Evolutionary conservation across 129 eudicot species (phyloP).

Genomic region (Silybum marianum): DNA sequence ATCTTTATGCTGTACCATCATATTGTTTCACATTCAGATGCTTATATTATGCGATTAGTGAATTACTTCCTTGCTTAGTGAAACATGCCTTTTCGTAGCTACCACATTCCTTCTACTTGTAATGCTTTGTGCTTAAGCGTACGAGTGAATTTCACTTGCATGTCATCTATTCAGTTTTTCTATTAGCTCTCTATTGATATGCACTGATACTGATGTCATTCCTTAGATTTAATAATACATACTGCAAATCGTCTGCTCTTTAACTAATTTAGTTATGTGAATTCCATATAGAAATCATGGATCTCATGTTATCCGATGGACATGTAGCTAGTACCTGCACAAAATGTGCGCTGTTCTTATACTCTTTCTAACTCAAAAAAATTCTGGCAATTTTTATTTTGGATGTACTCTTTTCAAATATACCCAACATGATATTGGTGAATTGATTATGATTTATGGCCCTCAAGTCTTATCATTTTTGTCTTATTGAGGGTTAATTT

Average conservation of each 20-base stretch:
- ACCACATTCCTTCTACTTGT: neutral
- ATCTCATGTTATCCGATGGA: neutral
- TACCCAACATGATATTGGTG: neutral
- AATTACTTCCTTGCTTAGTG: neutral
- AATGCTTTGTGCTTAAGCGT: neutral
- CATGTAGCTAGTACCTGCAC: neutral
- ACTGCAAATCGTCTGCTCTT: neutral
- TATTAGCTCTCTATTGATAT: neutral
- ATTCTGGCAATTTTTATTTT: neutral
- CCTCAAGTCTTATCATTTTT: neutral
- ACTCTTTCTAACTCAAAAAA: neutral
- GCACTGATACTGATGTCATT: neutral
- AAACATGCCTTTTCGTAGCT: neutral
- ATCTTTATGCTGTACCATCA: neutral
- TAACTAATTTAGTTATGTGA: neutral
- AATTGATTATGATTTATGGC: neutral
- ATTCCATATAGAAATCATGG: neutral
- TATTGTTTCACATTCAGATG: neutral
- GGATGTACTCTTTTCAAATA: neutral
- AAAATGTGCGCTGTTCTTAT: neutral
- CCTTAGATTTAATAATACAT: neutral
- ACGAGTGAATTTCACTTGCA: neutral
- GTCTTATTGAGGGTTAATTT: neutral
- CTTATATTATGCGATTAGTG: neutral
- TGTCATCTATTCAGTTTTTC: neutral